Percentiles rank a stretch among this genome's conserved stretches.
Conservation (phyloP, 768 basidiomycete species). For the Rickenella mellea region DNA sequence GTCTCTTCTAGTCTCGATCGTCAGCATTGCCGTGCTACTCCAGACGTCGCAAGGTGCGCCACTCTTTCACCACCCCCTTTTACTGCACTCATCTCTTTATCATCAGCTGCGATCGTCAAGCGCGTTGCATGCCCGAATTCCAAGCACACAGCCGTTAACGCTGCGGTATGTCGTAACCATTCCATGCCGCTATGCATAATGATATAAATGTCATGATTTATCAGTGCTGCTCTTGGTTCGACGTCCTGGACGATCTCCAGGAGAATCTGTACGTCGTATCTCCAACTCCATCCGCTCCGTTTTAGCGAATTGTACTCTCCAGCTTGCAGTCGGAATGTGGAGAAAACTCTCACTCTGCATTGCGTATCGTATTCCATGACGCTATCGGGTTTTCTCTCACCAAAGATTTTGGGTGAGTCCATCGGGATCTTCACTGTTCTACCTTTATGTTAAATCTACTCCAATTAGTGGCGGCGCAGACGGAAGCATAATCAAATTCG, state of each 20-base stretch:
- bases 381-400: constrained; percentile 30
- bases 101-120: too few species aligned
- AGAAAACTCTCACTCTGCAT: constrained; percentile 9
- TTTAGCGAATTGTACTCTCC: constrained; percentile 16
- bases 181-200: too few species aligned
- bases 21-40: too few species aligned
- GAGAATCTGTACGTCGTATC: constrained; percentile 17
- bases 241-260: constrained; percentile 21
- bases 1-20: too few species aligned
- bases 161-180: too few species aligned
- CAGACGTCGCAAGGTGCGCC: too few species aligned
- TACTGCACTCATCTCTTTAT: too few species aligned
- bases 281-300: constrained; percentile 22
- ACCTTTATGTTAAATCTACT: constrained; percentile 9
- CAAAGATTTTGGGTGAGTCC: constrained; percentile 26
- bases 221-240: constrained; percentile 23
- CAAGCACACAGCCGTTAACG: constrained; percentile 16
- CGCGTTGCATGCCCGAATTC: constrained; percentile 21
- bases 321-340: constrained; percentile 18
- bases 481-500: neutral
- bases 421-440: constrained; percentile 10
- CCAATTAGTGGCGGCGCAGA: constrained; percentile 8
- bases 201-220: too few species aligned
- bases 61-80: too few species aligned
- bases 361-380: constrained; percentile 33